These are phyloP conservation scores for Aspergillus arachidicola DNA, from an alignment of 2,329 filamentous ascomycete genomes.

Conservation along the genomic window DNA sequence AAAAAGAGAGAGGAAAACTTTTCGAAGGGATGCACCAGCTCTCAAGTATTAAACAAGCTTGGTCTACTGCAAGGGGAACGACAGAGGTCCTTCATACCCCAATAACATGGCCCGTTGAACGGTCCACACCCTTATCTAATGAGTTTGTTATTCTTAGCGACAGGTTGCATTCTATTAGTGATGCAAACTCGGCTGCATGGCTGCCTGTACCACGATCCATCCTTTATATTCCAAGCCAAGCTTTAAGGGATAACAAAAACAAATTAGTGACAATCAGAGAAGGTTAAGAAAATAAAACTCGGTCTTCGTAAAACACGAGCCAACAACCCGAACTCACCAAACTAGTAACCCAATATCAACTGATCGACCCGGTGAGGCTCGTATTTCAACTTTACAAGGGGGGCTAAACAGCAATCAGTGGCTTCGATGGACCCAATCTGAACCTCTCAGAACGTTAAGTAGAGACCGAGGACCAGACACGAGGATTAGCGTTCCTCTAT, in stretches of 20 bases:
- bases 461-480: background rate
- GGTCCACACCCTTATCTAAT: background rate
- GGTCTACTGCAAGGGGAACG: background rate
- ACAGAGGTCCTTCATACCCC: background rate
- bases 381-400: constrained; percentile 4
- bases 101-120: background rate
- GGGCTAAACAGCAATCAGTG: background rate
- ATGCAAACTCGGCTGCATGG: background rate
- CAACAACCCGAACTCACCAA: background rate
- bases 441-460: background rate
- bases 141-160: background rate
- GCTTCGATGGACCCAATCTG: background rate
- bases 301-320: background rate
- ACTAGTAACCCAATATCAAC: background rate
- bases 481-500: background rate
- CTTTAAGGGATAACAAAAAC: constrained; percentile 30
- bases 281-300: background rate
- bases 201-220: background rate
- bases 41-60: background rate
- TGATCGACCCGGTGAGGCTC: constrained; percentile 4
- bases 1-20: background rate
- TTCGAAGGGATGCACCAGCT: background rate
- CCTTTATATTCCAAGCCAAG: background rate
- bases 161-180: background rate
- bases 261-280: background rate